Conservation (phyloP, 176 grass and related monocot genomes). For the Themeda triandra region DNA sequence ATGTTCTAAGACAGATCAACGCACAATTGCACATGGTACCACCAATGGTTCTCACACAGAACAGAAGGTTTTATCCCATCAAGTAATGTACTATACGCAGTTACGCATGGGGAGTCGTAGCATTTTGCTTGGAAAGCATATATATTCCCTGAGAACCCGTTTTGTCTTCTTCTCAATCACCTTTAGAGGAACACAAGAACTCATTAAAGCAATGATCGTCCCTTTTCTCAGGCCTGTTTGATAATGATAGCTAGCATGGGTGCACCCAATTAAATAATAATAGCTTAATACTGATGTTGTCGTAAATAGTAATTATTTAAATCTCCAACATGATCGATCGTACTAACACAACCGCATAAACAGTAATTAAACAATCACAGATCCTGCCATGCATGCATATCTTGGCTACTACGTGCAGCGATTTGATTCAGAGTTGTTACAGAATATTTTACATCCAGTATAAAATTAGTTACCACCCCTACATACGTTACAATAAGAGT, state of each 20-base stretch:
- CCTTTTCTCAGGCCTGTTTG: background rate
- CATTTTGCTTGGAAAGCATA: constrained; percentile 44
- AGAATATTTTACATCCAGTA: background rate
- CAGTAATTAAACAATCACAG: background rate
- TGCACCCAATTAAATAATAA: constrained; percentile 11
- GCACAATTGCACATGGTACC: background rate
- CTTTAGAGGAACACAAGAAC: constrained; percentile 50
- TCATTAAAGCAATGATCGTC: constrained; percentile 19
- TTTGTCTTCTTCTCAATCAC: constrained; percentile 50
- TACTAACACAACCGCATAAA: background rate
- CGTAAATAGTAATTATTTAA: too few relatives aligned
- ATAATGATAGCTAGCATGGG: constrained; percentile 7
- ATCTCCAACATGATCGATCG: background rate
- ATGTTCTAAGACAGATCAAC: background rate
- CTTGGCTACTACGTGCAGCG: background rate
- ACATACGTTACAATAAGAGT: background rate
- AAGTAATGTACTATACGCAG: background rate
- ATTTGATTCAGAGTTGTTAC: background rate
- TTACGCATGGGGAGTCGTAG: background rate
- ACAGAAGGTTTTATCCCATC: background rate
- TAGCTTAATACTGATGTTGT: background rate
- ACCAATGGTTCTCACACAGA: background rate
- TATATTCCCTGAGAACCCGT: constrained; percentile 46
- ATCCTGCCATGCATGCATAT: background rate
- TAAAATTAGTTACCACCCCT: background rate